These are phyloP conservation scores for Trypanosoma melophagium DNA, from an alignment of 208 protist genomes.

Conservation along the genomic window DNA sequence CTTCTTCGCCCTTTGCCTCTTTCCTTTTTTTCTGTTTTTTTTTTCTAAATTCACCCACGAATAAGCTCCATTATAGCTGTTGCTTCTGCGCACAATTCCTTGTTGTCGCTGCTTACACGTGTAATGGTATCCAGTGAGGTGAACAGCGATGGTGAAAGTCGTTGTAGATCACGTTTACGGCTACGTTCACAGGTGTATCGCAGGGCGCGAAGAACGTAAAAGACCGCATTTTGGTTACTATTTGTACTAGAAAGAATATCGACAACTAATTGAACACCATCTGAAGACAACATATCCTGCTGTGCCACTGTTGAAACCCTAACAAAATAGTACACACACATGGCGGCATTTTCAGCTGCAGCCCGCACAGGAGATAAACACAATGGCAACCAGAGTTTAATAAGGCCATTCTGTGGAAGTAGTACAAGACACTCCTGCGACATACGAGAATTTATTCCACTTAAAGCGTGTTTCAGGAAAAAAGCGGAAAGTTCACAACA, in stretches of 20 bases:
- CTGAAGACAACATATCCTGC: conserved; percentile 38
- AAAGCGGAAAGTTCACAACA: conserved; percentile 34
- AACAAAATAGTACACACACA: conserved; percentile 48
- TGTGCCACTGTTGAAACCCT: conserved; percentile 41
- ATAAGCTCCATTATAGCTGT: conserved; percentile 16
- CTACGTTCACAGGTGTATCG: conserved; percentile 35
- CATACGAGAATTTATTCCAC: conserved; percentile 33
- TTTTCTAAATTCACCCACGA: conserved; percentile 5
- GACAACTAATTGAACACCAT: conserved; percentile 26
- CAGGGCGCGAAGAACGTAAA: conserved; percentile 52
- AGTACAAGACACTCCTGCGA: conserved; percentile 42
- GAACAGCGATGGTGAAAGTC: conserved; percentile 7
- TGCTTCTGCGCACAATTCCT: conserved; percentile 19
- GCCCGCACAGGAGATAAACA: conserved; percentile 30
- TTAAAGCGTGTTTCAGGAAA: conserved; percentile 42
- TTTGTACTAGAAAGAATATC: conserved; percentile 27
- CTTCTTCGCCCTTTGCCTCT: background rate
- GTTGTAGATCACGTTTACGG: conserved; percentile 13
- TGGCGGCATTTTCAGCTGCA: conserved; percentile 43
- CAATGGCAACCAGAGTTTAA: conserved; percentile 52
- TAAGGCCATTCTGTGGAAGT: conserved; percentile 35
- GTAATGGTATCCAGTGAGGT: conserved; percentile 16
- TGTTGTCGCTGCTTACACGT: conserved; percentile 7
- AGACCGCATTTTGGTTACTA: conserved; percentile 29
- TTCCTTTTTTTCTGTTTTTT: background rate